Evolutionary conservation across 352 stramenopile genomes (phyloP).

Genomic region (Pythium monospermum): DNA sequence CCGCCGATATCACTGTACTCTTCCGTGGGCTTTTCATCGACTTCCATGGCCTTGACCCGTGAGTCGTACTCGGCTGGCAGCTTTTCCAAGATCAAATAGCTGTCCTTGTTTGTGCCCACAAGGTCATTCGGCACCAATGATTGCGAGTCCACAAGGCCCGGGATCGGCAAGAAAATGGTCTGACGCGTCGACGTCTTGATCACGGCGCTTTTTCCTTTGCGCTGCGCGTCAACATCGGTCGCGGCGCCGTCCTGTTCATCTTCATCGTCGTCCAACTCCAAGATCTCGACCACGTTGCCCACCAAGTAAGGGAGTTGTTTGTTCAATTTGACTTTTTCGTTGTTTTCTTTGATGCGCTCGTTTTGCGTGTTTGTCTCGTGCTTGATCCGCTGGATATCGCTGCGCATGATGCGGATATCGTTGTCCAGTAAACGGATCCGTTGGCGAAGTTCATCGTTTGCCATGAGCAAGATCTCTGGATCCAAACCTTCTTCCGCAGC

Average conservation of each 20-base stretch:
- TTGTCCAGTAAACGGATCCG: constrained; percentile 96
- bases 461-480: constrained; percentile 93
- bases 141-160: constrained; percentile 94
- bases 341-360: constrained; percentile 97
- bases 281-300: constrained; percentile 96
- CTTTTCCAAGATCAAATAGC: constrained; percentile 98
- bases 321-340: constrained; percentile 99
- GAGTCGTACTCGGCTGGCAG: constrained; percentile 98
- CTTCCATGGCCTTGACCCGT: constrained; percentile 99
- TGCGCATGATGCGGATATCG: constrained; percentile 97
- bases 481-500: constrained; percentile 52
- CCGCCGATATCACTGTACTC: constrained; percentile 99
- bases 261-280: constrained; percentile 88
- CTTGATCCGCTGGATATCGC: constrained; percentile 95
- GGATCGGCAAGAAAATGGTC: constrained; percentile 98
- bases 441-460: constrained; percentile 93
- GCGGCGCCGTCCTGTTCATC: constrained; percentile 93
- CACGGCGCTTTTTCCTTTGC: constrained; percentile 93
- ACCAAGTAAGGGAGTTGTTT: constrained; percentile 99
- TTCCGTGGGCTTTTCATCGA: constrained; percentile 98
- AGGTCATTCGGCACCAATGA: constrained; percentile 96
- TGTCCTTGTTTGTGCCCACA: constrained; percentile 99
- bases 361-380: constrained; percentile 93
- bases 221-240: constrained; percentile 89
- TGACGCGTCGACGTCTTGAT: constrained; percentile 98